Percentiles rank a stretch among this genome's conserved stretches.
These are phyloP conservation scores for Galerina marginata DNA, from an alignment of 768 basidiomycete genomes.

Conservation along the genomic window DNA sequence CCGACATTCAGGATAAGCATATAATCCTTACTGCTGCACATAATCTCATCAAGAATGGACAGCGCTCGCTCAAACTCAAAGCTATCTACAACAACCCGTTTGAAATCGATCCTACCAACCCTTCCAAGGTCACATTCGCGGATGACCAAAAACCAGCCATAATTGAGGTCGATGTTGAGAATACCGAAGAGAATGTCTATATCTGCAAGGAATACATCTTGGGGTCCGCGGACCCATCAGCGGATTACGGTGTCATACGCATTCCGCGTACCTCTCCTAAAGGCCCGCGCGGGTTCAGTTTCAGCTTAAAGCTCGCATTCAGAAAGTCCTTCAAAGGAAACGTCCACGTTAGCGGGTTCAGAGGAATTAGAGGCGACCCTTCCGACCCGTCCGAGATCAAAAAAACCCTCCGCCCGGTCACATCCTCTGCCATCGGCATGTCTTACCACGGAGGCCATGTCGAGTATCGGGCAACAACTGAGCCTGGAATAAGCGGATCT, in stretches of 20 bases:
- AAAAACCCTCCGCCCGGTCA: neutral
- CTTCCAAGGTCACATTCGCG: neutral
- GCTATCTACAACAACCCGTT: slow-evolving; percentile 11
- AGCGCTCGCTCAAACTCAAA: slow-evolving; percentile 5
- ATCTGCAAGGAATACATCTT: slow-evolving; percentile 4
- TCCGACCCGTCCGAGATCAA: neutral
- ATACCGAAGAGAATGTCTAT: slow-evolving; percentile 1
- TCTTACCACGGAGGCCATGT: neutral
- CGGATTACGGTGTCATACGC: slow-evolving; percentile 9
- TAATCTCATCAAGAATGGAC: slow-evolving; percentile 8
- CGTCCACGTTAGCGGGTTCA: slow-evolving; percentile 15
- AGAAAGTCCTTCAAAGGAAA: slow-evolving; percentile 10
- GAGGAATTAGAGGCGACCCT: neutral
- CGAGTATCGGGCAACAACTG: slow-evolving; percentile 7
- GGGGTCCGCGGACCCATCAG: neutral
- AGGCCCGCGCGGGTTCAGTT: slow-evolving; percentile 9
- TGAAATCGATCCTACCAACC: slow-evolving; percentile 1
- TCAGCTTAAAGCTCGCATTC: slow-evolving; percentile 15
- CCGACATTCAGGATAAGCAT: slow-evolving; percentile 10
- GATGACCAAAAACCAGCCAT: neutral
- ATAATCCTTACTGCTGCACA: slow-evolving; percentile 17
- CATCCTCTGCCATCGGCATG: neutral
- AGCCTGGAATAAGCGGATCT: slow-evolving; percentile 11
- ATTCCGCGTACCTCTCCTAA: slow-evolving; percentile 6
- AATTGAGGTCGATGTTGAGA: neutral